Base-by-base conservation (phyloP, 2,329 filamentous ascomycete genomes). In the Hypoxylon sp. region DNA sequence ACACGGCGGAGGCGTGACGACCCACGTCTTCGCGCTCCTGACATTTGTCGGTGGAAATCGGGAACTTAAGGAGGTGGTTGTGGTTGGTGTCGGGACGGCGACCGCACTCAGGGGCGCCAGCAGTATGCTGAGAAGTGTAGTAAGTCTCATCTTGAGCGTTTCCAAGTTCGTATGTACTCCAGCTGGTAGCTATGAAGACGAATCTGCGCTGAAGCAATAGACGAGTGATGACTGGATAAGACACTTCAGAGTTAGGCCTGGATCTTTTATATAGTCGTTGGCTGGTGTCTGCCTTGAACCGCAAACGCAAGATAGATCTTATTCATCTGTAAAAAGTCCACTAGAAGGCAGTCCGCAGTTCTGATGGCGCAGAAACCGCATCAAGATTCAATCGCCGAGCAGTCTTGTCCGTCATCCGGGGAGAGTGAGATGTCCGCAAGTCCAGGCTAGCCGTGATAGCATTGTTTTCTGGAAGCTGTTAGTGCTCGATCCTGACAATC, bases 1-100 rank as follows among this genome's bases (percentile, higher is more conserved):
- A 51, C 66, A 69, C 0, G 66, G 65, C 6, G 50, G 50, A n/a
- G 67, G 67, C 18, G 56, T 67, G 26, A 50, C 58, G 6, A 64
- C 47, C 13, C 23, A 45, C 8, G 35, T 24, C 3, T 27, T 27
- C 3, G 27, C 43, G 11, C 27, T n/a, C 7, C 31, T 8, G 5
- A 18, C 23, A 15, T 27, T 42, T 11, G 38, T 50, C 2, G 49
- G 31, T 6, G 41, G 46, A 37, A 13, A 4, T 11, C 23, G 18
- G 35, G 8, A 17, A 11, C 42, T 17, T 15, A 17, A 15, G 9
- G 37, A 27, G 4, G 21, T 26, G 13, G 47, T 37, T 46, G 27
- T 40, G 3, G 21, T 51, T 27, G 33, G 33, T 1, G 24, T 20
- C 2, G 38, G 26, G n/a, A 15, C 45, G n/a, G 52, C 45, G 20